These are phyloP conservation scores for Triticum dicoccoides DNA, from an alignment of 176 grass and related monocot genomes.

Conservation along the genomic window DNA sequence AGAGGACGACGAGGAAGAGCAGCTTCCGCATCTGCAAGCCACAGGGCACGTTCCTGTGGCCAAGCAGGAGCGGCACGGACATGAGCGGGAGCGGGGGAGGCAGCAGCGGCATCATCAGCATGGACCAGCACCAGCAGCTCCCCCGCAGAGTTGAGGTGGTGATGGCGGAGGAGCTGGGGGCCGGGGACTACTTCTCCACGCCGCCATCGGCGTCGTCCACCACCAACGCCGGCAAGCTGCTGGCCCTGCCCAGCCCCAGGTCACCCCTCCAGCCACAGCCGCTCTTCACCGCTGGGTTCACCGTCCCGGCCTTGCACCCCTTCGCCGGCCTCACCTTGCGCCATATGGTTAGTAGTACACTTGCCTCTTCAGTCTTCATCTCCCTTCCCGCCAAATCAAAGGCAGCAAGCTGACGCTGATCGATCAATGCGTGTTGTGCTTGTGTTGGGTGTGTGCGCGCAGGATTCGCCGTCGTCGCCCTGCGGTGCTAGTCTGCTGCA, in stretches of 20 bases:
- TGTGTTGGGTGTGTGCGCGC: neutral
- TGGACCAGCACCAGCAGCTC: neutral
- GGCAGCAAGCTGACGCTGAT: neutral
- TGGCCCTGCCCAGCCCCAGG: conserved; percentile 56
- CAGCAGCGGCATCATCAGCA: conserved; percentile 34
- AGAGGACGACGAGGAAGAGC: conserved; percentile 40
- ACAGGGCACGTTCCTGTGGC: conserved; percentile 62
- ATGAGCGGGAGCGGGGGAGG: conserved; percentile 15
- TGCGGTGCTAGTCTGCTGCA: conserved; percentile 9
- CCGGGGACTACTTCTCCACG: conserved; percentile 41
- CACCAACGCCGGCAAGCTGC: conserved; percentile 48
- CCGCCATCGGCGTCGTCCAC: conserved; percentile 63
- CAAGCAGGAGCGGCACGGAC: conserved; percentile 43
- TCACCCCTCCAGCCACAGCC: conserved; percentile 42
- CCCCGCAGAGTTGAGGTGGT: conserved; percentile 11
- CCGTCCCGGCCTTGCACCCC: neutral
- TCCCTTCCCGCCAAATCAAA: neutral
- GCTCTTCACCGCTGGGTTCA: conserved; percentile 13
- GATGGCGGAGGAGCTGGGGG: conserved; percentile 38
- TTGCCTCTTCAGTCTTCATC: neutral
- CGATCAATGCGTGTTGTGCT: neutral
- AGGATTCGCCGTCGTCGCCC: conserved; percentile 17
- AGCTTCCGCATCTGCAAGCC: conserved; percentile 74
- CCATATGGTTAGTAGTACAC: conserved; percentile 15
- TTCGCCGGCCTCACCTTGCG: conserved; percentile 34